These are phyloP conservation scores for Logfia minima DNA, from an alignment of 129 eudicot genomes.

Conservation along the genomic window DNA sequence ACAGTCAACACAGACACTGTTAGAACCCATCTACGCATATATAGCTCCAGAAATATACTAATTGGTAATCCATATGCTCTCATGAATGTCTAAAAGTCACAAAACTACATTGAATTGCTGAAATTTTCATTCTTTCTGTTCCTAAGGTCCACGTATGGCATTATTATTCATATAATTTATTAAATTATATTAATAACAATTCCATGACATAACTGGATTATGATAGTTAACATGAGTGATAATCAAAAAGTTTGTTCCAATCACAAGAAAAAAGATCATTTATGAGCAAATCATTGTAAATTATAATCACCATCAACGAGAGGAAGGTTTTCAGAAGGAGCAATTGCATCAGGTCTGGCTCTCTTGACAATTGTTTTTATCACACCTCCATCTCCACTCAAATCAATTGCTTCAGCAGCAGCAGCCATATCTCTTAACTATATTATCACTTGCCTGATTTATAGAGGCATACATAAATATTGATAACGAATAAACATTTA, in stretches of 20 bases:
- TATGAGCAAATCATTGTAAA: no score
- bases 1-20: conserved; percentile 12
- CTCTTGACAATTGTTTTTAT: conserved; percentile 69
- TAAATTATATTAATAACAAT: background rate
- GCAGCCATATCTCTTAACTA: conserved; percentile 56
- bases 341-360: conserved; percentile 78
- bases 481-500: background rate
- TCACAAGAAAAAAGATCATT: background rate
- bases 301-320: conserved; percentile 78
- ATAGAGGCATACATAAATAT: background rate
- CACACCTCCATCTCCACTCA: conserved; percentile 99
- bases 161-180: background rate
- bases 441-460: conserved; percentile 35
- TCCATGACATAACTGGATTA: background rate
- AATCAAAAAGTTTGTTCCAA: background rate
- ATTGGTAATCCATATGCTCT: no score
- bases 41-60: no score
- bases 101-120: background rate
- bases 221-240: background rate
- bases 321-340: conserved; percentile 88
- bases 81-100: background rate
- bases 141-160: background rate
- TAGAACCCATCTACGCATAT: background rate
- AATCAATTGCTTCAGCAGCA: conserved; percentile 52
- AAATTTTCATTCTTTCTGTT: background rate